Evolutionary conservation across 768 basidiomycete species (phyloP).

Genomic region (Lactarius tabidus): DNA sequence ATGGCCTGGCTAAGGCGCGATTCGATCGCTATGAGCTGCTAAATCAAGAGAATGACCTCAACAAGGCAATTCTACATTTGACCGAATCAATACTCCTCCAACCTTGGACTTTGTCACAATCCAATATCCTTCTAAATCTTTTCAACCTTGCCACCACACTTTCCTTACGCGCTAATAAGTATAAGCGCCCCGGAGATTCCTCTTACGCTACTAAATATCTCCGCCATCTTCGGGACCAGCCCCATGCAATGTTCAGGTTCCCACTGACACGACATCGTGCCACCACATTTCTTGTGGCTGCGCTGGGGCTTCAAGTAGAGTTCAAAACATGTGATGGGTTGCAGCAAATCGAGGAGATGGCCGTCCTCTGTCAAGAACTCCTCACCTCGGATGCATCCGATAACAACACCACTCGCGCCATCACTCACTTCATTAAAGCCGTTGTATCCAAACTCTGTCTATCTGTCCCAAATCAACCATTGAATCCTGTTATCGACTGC

Average conservation of each 20-base stretch:
- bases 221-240: not conserved
- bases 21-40: not conserved
- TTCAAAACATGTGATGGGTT: not conserved
- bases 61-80: not conserved
- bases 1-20: not conserved
- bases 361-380: not conserved
- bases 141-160: not conserved
- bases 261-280: not conserved
- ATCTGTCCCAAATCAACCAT: not conserved
- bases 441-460: not conserved
- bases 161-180: not conserved
- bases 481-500: not conserved
- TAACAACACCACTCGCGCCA: too few species aligned
- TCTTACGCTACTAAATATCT: not conserved
- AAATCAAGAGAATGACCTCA: not conserved
- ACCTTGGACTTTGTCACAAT: not conserved
- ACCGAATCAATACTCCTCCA: slow-evolving; percentile 2
- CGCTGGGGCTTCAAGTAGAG: not conserved
- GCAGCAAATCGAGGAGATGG: not conserved
- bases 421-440: not conserved
- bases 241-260: not conserved
- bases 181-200: not conserved
- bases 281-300: not conserved
- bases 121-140: not conserved
- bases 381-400: not conserved